Base-by-base conservation (phyloP, 345 rosid species). In the Euphorbia tirucalli region DNA sequence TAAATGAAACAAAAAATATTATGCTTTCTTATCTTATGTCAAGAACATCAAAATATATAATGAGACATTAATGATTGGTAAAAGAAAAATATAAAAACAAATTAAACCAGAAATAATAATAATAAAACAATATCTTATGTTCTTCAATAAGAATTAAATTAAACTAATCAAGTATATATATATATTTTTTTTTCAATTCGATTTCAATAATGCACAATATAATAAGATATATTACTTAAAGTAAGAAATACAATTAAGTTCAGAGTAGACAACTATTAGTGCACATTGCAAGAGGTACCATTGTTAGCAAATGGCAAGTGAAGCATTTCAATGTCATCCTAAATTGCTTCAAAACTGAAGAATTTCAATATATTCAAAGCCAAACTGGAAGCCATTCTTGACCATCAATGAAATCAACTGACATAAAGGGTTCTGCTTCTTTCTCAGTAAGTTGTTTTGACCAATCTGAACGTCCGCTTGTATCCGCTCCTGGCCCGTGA, bases 361-460 rank as follows among this genome's bases (percentile, higher is more conserved):
- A 44, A 13, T 44, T 44, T 44, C 2, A 44, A 6, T 8, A 44
- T 44, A 7, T 71, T 66, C 50, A 74, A 7, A 57, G 16, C 85
- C 85, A 86, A 59, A 68, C 95, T 9, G 99, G 99, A 28, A 95
- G 90, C 97, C 99, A 92, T 11, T 85, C 70, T 39, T 79, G 73
- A 62, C 99, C 99, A 71, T 87, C 78, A 24, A 95, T 85, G 80
- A 82, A 90, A 76, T 88, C 90, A 69, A 90, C 79, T 52, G 96
- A 80, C 79, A 83, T 41, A 83, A 83, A 92, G 2, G 61, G 65
- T 27, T 65, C 70, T 27, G 87, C 96, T 80, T 94, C 96, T 69
- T 82, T 31, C 0, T 88, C 86, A 0, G 89, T 84, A 14, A 94
- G 89, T 62, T 87, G 88, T 75, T 80, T 88, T 21, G 90, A 71